Base-by-base conservation (phyloP, 192 early-diverging fungal genomes). In the Linnemannia exigua region DNA sequence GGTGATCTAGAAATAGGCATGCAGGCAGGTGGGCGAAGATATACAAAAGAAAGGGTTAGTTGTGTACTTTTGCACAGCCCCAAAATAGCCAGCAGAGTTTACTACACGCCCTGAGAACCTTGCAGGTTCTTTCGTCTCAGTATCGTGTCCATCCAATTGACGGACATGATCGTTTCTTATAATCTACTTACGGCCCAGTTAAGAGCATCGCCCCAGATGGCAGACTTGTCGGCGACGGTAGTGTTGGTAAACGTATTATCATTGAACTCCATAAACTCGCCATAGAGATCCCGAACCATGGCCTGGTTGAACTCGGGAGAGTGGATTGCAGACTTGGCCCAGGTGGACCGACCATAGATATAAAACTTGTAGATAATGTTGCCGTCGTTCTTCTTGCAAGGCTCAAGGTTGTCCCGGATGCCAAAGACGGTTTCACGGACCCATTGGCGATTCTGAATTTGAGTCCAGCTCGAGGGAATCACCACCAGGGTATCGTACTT, bases 351-450 rank as follows among this genome's bases (percentile, higher is more conserved):
- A 15, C 81, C 86, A 85, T 88, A 77, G 15, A 91, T 72, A 75
- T 89, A 90, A 54, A 91, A 90, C 25, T 87, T 86, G 75, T 91
- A 89, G 68, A 87, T 87, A 35, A 90, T 85, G 22, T 76, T 76
- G 36, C 81, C 77, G 50, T 90, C 82, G 52, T 84, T 58, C 16
- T 76, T 71, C 74, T 89, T 91, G 73, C 90, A 93, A 7, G 90
- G 92, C 51, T 87, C 72, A 14, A 91, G 54, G 74, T 91, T 93
- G 75, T 93, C 77, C 31, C 77, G 67, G 52, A 91, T 88, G 15
- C 92, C 92, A 88, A 93, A 93, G 58, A 91, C 76, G 8, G 79
- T 81, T 71, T 91, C 81, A 25, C 92, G 90, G 31, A 93, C 87
- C 81, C 90, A 84, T 36, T 77, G 79, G 31, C 92, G 88, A 28